These are phyloP conservation scores for Echria macrotheca DNA, from an alignment of 495 filamentous ascomycete species.

Conservation along the genomic window DNA sequence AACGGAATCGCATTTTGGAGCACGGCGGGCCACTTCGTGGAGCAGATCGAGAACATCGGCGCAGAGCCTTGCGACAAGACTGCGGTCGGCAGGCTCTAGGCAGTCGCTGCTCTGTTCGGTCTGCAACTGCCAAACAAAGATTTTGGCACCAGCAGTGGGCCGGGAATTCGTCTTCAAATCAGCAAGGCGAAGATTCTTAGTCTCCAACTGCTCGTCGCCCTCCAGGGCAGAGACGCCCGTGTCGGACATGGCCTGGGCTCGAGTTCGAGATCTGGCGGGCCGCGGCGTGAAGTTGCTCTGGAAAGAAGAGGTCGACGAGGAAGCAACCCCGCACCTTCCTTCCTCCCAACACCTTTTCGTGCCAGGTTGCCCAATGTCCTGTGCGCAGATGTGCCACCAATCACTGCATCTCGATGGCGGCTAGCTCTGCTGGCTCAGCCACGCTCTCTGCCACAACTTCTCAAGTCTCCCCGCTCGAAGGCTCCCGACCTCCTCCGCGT, in stretches of 20 bases:
- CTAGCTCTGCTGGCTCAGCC: background rate
- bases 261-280: background rate
- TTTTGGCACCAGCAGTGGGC: background rate
- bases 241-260: background rate
- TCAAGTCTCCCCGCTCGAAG: background rate
- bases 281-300: background rate
- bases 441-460: too few species aligned
- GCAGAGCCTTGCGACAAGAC: slow-evolving; percentile 6
- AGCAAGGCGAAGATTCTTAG: background rate
- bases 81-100: background rate
- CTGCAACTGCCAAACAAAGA: background rate
- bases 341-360: too few species aligned
- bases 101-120: background rate
- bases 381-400: too few species aligned
- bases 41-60: background rate
- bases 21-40: background rate
- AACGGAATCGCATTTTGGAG: background rate
- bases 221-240: background rate
- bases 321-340: background rate
- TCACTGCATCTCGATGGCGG: too few species aligned
- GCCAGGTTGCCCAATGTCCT: too few species aligned
- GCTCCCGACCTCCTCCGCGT: background rate
- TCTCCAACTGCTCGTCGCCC: background rate
- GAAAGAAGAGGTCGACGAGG: background rate
- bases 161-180: background rate